Conservation (phyloP, 164 flowering plant genomes). For the Magnolia officinalis region DNA sequence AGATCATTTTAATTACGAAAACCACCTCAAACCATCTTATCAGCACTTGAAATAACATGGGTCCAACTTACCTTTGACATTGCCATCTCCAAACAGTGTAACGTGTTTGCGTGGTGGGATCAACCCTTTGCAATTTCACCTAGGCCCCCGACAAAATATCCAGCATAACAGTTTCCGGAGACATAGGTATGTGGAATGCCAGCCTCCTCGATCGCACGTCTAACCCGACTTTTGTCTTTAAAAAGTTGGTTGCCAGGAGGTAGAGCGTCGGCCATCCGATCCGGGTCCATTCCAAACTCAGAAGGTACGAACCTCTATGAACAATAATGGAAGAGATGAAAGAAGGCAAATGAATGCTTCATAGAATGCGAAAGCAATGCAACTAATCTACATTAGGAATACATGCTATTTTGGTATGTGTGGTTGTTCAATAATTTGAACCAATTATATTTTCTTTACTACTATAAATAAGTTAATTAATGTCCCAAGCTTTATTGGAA, state of each 20-base stretch:
- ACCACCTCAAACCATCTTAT: neutral
- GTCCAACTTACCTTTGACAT: neutral
- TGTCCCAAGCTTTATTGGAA: too few species aligned
- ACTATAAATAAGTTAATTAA: too few species aligned
- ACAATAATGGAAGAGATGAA: neutral
- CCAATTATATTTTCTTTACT: too few species aligned
- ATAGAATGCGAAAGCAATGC: too few species aligned
- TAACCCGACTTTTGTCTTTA: slow-evolving; percentile 3
- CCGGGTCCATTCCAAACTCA: slow-evolving; percentile 8
- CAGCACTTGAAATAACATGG: neutral
- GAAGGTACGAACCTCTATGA: slow-evolving; percentile 8
- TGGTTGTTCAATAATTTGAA: too few species aligned
- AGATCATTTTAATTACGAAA: neutral
- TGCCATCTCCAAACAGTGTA: slow-evolving; percentile 5
- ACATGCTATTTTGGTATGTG: too few species aligned
- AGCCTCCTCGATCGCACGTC: slow-evolving; percentile 7
- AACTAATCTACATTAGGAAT: too few species aligned
- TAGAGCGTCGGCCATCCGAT: slow-evolving; percentile 6
- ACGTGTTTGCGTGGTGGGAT: neutral
- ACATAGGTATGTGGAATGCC: slow-evolving; percentile 12
- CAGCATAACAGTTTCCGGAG: slow-evolving; percentile 5
- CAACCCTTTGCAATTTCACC: slow-evolving; percentile 1
- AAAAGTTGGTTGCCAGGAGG: slow-evolving; percentile 1
- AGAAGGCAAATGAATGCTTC: neutral
- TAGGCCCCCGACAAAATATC: slow-evolving; percentile 2